phyloP scores from a whole-genome alignment of 139 green algal species.

The Chlorella ohadii region DNA sequence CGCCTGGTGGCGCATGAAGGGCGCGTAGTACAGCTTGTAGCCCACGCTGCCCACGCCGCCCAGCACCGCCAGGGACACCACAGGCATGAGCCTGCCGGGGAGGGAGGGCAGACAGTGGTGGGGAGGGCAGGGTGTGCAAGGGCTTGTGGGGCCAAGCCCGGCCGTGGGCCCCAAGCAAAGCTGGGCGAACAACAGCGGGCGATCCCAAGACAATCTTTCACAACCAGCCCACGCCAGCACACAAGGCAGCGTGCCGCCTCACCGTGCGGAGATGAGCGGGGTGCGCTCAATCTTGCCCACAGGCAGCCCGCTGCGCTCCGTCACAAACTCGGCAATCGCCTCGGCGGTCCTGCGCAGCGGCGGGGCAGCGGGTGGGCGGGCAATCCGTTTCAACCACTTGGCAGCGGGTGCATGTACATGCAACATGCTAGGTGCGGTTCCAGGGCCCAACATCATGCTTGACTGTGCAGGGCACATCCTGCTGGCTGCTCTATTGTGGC shows the following conservation, averaged over 20 bases:
- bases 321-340: conserved; percentile 54
- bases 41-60: conserved; percentile 25
- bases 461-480: too few relatives aligned
- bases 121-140: not conserved
- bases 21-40: conserved; percentile 62
- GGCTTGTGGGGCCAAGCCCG: too few relatives aligned
- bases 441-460: too few relatives aligned
- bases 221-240: not conserved
- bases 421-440: too few relatives aligned
- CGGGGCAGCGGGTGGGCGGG: too few relatives aligned
- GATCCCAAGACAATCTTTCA: not conserved
- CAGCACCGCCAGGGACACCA: conserved; percentile 50
- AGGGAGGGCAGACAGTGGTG: conserved; percentile 32
- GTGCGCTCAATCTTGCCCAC: conserved; percentile 61
- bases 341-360: conserved; percentile 41
- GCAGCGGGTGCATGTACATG: too few relatives aligned
- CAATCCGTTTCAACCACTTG: too few relatives aligned
- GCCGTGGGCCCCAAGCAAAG: not conserved
- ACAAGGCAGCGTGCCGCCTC: too few relatives aligned
- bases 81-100: conserved; percentile 19
- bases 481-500: too few relatives aligned
- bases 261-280: conserved; percentile 51
- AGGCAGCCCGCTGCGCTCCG: conserved; percentile 44
- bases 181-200: not conserved
- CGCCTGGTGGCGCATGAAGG: conserved; percentile 53